phyloP scores from a whole-genome alignment of 179 eudicot genomes.

The Beta corolliflora region DNA sequence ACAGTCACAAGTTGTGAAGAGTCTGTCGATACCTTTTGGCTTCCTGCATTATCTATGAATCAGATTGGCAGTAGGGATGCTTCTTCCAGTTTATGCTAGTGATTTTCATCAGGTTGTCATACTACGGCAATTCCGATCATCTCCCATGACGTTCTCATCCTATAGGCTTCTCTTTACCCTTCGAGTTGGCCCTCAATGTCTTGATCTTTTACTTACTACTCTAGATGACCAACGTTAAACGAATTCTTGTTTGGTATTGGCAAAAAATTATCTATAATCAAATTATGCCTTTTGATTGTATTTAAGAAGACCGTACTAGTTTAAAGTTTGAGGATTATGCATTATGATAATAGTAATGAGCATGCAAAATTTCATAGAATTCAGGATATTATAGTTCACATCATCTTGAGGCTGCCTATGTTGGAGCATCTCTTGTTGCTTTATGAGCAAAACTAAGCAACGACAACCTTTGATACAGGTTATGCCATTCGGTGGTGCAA shows the following conservation, averaged over 20 bases:
- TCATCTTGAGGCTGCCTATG: background rate
- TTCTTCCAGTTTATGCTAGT: background rate
- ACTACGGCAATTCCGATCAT: background rate
- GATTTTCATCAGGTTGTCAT: background rate
- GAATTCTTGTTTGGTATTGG: background rate
- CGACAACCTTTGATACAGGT: background rate
- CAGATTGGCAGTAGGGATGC: background rate
- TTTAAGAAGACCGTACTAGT: background rate
- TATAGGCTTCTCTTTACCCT: background rate
- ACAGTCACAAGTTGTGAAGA: too few relatives aligned
- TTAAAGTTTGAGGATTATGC: background rate
- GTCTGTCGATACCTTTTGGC: too few relatives aligned
- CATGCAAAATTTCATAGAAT: background rate
- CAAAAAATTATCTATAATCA: background rate
- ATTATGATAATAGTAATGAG: too few relatives aligned
- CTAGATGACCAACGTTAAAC: background rate
- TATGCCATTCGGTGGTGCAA: constrained; percentile 3
- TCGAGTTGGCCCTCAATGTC: background rate
- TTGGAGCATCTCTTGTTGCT: background rate
- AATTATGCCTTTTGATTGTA: background rate
- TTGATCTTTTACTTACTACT: background rate
- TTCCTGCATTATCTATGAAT: too few relatives aligned
- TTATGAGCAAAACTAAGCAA: background rate
- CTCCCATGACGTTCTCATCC: background rate
- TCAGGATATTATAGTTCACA: background rate